These are phyloP conservation scores for Friedmanniomyces endolithicus DNA, from an alignment of 495 filamentous ascomycete species.

Conservation along the genomic window DNA sequence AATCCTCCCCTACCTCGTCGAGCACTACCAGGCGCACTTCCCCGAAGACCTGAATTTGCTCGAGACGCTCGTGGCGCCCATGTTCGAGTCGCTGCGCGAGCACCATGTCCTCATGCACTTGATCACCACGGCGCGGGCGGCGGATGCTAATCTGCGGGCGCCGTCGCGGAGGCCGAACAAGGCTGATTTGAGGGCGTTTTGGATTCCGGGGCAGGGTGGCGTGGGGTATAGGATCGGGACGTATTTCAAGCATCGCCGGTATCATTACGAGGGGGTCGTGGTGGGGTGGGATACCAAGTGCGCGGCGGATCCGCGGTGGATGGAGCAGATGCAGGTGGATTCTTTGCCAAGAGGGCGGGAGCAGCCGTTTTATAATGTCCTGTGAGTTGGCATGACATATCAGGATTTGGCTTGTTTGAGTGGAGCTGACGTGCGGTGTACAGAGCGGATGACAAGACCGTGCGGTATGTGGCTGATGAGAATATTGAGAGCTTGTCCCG, in stretches of 20 bases:
- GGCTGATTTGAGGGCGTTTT: slow-evolving; percentile 7
- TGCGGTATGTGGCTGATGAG: slow-evolving; percentile 75
- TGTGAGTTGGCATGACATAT: slow-evolving; percentile 39
- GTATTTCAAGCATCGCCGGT: slow-evolving; percentile 71
- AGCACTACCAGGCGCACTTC: slow-evolving; percentile 51
- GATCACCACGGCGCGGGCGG: slow-evolving; percentile 2
- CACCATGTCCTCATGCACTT: slow-evolving; percentile 35
- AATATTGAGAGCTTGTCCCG: slow-evolving; percentile 58
- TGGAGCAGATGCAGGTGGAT: slow-evolving; percentile 50
- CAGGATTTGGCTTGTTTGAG: neutral
- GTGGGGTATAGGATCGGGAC: slow-evolving; percentile 71
- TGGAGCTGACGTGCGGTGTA: neutral
- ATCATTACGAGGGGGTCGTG: slow-evolving; percentile 67
- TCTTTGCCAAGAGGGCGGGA: slow-evolving; percentile 46
- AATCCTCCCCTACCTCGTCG: slow-evolving; percentile 53
- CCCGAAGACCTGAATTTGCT: slow-evolving; percentile 52
- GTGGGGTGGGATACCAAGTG: slow-evolving; percentile 70
- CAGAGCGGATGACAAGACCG: slow-evolving; percentile 57
- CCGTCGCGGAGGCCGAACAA: neutral
- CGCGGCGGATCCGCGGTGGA: slow-evolving; percentile 45
- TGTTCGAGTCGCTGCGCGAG: slow-evolving; percentile 40
- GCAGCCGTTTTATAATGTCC: slow-evolving; percentile 71
- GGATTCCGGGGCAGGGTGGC: slow-evolving; percentile 48
- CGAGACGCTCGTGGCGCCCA: slow-evolving; percentile 50
- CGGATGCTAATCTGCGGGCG: slow-evolving; percentile 4